These are phyloP conservation scores for Saccharomyces hybrid DNA, from an alignment of 1,139 yeast species.

Conservation along the genomic window DNA sequence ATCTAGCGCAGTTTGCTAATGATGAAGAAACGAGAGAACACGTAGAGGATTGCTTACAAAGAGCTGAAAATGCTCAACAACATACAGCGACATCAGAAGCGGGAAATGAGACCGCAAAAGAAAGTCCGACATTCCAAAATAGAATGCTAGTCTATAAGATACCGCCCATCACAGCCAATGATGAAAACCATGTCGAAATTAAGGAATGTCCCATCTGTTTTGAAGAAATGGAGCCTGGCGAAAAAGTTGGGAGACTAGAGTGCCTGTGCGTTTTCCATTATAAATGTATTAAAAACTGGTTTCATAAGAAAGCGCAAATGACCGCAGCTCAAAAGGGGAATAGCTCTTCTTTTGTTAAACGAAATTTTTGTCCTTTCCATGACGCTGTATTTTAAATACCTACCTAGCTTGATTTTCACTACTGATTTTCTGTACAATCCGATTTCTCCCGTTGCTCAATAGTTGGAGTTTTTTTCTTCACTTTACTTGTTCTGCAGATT, in stretches of 20 bases:
- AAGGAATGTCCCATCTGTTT: constrained; percentile 89
- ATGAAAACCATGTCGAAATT: constrained; percentile 33
- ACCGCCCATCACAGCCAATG: constrained; percentile 39
- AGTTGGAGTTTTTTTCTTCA: neutral
- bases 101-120: constrained; percentile 7
- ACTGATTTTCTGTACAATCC: neutral
- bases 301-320: constrained; percentile 61
- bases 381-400: constrained; percentile 13
- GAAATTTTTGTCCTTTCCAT: constrained; percentile 25
- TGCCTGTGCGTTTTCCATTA: constrained; percentile 93
- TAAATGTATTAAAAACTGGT: constrained; percentile 85
- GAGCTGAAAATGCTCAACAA: constrained; percentile 56
- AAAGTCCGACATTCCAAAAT: constrained; percentile 37
- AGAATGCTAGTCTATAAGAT: constrained; percentile 81
- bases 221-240: constrained; percentile 80
- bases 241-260: constrained; percentile 84
- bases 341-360: constrained; percentile 1
- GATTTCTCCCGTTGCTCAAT: neutral
- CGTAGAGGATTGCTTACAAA: constrained; percentile 57
- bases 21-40: constrained; percentile 51
- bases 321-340: constrained; percentile 6
- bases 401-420: neutral
- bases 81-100: constrained; percentile 33
- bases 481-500: neutral
- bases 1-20: constrained; percentile 35